Evolutionary conservation across 352 stramenopile genomes (phyloP).

Genomic region (Aphanomyces astaci): DNA sequence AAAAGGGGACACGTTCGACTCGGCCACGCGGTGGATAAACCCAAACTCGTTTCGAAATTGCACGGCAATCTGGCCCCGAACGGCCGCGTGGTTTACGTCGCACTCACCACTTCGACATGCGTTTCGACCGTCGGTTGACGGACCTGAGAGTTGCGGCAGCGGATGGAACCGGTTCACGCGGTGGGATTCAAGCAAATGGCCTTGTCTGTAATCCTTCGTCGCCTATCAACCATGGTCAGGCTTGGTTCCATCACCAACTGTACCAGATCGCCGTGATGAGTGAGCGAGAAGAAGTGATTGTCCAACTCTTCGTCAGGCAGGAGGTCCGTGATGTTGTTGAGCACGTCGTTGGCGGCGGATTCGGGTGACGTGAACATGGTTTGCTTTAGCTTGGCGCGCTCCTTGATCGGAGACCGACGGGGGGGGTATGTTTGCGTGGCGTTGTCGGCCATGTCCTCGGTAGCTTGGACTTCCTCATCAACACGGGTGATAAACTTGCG

Average conservation of each 20-base stretch:
- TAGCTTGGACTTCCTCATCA: slow-evolving; percentile 55
- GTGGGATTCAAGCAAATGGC: not conserved
- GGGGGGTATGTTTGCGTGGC: slow-evolving; percentile 53
- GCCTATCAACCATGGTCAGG: too few species aligned
- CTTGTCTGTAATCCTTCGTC: not conserved
- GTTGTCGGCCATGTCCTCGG: slow-evolving; percentile 32
- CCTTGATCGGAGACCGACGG: slow-evolving; percentile 54
- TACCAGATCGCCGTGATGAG: slow-evolving; percentile 6
- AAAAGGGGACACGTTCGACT: not conserved
- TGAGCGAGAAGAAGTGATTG: slow-evolving; percentile 12
- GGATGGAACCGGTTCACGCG: not conserved
- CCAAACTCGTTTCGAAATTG: slow-evolving; percentile 9
- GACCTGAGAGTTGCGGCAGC: not conserved
- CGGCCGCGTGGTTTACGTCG: not conserved
- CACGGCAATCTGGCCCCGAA: not conserved
- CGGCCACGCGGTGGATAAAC: not conserved
- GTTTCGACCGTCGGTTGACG: too few species aligned
- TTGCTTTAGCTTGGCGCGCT: slow-evolving; percentile 30
- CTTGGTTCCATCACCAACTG: too few species aligned
- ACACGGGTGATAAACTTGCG: slow-evolving; percentile 48
- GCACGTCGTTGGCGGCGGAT: not conserved
- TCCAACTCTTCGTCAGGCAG: slow-evolving; percentile 16
- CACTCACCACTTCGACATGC: too few species aligned
- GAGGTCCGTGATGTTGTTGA: slow-evolving; percentile 14
- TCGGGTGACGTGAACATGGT: not conserved